phyloP scores from a whole-genome alignment of 352 stramenopile species.

The Thalassiosira sp. region DNA sequence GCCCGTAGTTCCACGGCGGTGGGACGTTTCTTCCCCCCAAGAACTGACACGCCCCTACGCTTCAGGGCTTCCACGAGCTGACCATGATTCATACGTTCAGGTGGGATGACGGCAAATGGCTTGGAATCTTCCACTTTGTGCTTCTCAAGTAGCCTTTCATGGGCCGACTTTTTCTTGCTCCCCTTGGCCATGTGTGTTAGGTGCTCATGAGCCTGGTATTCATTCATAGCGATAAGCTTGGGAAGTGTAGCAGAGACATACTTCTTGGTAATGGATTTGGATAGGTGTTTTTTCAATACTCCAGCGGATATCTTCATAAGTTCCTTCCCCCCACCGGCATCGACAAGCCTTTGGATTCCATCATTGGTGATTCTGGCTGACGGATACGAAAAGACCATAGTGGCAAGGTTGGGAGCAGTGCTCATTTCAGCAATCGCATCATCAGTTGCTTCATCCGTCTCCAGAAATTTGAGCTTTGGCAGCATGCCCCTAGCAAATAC shows the following conservation, averaged over 20 bases:
- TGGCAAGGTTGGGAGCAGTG: background rate
- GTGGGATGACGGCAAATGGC: constrained; percentile 1
- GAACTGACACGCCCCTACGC: background rate
- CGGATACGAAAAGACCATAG: background rate
- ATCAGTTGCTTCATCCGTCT: background rate
- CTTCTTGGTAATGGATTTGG: background rate
- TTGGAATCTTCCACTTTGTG: background rate
- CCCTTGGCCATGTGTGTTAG: background rate
- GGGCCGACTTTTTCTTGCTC: background rate
- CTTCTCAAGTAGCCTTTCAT: background rate
- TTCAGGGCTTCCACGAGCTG: background rate
- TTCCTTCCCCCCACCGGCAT: background rate
- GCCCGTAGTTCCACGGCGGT: background rate
- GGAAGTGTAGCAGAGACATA: background rate
- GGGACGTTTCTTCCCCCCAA: background rate
- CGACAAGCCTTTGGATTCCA: background rate
- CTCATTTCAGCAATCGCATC: constrained; percentile 1
- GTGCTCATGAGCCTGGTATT: background rate
- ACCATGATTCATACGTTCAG: background rate
- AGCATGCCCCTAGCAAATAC: background rate
- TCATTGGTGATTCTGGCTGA: constrained; percentile 1
- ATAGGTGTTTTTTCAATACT: background rate
- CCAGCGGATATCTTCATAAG: background rate
- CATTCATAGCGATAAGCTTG: background rate
- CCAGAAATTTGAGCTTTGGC: background rate